Evolutionary conservation across 176 grass and related monocot genomes (phyloP).

Genomic region (Lolium rigidum): DNA sequence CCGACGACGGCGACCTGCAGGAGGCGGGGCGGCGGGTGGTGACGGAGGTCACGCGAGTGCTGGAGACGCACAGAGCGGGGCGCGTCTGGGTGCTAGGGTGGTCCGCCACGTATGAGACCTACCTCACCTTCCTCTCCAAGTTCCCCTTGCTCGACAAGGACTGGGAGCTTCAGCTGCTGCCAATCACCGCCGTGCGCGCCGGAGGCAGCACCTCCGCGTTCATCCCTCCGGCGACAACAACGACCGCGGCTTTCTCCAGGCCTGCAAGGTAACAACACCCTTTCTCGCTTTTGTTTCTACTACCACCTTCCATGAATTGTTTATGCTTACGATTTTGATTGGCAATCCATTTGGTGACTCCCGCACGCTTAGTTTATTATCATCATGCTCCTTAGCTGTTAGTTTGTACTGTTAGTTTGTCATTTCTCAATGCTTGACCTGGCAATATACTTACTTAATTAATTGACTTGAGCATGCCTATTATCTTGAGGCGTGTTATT

Average conservation of each 20-base stretch:
- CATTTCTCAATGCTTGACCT: constrained; percentile 12
- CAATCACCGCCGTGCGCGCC: constrained; percentile 58
- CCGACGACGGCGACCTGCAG: constrained; percentile 34
- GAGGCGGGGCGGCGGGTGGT: constrained; percentile 53
- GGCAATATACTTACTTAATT: neutral
- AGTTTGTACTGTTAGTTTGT: constrained; percentile 11
- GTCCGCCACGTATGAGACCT: constrained; percentile 88
- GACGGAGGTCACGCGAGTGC: constrained; percentile 68
- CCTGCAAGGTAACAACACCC: constrained; percentile 51
- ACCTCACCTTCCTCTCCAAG: constrained; percentile 88
- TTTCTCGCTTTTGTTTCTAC: constrained; percentile 7
- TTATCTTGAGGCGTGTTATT: constrained; percentile 11
- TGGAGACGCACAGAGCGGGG: constrained; percentile 58
- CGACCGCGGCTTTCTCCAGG: constrained; percentile 40
- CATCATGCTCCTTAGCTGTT: constrained; percentile 9
- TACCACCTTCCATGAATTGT: constrained; percentile 13
- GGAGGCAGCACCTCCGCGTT: neutral
- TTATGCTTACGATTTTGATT: constrained; percentile 21
- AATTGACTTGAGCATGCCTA: neutral
- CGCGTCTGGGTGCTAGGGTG: constrained; percentile 80
- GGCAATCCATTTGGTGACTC: neutral
- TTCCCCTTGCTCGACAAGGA: constrained; percentile 91
- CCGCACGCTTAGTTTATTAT: neutral
- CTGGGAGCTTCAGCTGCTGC: constrained; percentile 89
- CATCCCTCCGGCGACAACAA: constrained; percentile 28